A percentile compares a stretch with the other conserved stretches of the same genome.
These are phyloP conservation scores for Chamaenerion angustifolium DNA, from an alignment of 345 rosid species.

Conservation along the genomic window DNA sequence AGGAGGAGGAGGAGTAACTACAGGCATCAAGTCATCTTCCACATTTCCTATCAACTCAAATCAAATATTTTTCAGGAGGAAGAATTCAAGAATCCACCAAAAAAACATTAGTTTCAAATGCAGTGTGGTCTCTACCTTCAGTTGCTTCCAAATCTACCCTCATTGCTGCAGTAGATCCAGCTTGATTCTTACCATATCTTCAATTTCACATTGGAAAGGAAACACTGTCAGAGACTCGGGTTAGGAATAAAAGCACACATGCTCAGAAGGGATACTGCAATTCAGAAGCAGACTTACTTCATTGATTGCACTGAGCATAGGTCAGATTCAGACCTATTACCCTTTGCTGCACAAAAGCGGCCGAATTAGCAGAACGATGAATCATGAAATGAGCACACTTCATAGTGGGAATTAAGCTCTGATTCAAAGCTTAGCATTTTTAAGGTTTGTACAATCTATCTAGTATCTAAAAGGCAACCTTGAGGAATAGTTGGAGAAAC, in stretches of 20 bases:
- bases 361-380: too few relatives aligned
- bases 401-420: too few relatives aligned
- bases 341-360: constrained; percentile 20
- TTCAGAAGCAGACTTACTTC: constrained; percentile 25
- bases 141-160: background rate
- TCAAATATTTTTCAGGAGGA: constrained; percentile 2
- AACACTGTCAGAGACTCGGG: background rate
- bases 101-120: background rate
- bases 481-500: too few relatives aligned
- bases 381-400: too few relatives aligned
- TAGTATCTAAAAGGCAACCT: too few relatives aligned
- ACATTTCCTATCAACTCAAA: constrained; percentile 13
- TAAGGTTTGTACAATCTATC: too few relatives aligned
- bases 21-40: constrained; percentile 10
- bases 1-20: constrained; percentile 9
- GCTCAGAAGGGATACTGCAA: background rate
- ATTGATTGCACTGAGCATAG: constrained; percentile 14
- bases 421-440: too few relatives aligned
- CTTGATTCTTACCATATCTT: background rate
- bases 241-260: background rate
- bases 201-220: background rate
- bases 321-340: constrained; percentile 15
- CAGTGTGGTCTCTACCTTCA: constrained; percentile 2
- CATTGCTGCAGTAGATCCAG: background rate
- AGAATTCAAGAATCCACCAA: constrained; percentile 1